These are phyloP conservation scores for Lippia alba DNA, from an alignment of 305 asterid genomes.

Conservation along the genomic window DNA sequence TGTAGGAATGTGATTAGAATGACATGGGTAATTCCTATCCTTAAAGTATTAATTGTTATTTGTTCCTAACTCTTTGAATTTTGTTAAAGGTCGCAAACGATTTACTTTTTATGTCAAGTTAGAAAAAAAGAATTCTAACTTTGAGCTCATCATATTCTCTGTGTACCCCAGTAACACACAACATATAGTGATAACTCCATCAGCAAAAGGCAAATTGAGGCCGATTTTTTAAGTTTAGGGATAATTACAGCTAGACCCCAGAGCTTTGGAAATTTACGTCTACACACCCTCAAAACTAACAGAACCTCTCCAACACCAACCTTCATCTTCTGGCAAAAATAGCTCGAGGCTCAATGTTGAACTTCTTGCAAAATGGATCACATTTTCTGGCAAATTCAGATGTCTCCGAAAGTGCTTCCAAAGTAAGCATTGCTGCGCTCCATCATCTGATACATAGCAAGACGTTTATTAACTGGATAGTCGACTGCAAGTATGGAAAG, in stretches of 20 bases:
- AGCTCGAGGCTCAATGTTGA: constrained; percentile 73
- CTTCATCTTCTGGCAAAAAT: constrained; percentile 72
- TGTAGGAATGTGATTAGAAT: no score
- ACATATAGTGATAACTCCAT: constrained; percentile 6
- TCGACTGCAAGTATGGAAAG: constrained; percentile 77
- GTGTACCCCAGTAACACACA: constrained; percentile 40
- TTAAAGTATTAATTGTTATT: no score
- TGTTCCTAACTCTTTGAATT: no score
- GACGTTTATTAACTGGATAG: no score
- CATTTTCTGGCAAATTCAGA: constrained; percentile 70
- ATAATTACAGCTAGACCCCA: no score
- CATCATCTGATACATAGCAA: constrained; percentile 81
- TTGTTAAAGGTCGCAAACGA: no score
- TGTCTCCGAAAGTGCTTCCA: constrained; percentile 77
- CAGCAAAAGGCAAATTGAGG: background rate
- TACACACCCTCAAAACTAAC: no score
- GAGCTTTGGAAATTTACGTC: background rate
- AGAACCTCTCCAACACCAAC: constrained; percentile 35
- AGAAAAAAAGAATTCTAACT: no score
- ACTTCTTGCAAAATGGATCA: constrained; percentile 80
- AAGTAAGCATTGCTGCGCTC: constrained; percentile 84
- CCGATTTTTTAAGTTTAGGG: background rate
- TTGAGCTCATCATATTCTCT: constrained; percentile 79
- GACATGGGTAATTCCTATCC: no score
- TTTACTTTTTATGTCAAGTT: no score